Base-by-base conservation (phyloP, 352 stramenopile species). In the Hyaloperonospora brassicae region DNA sequence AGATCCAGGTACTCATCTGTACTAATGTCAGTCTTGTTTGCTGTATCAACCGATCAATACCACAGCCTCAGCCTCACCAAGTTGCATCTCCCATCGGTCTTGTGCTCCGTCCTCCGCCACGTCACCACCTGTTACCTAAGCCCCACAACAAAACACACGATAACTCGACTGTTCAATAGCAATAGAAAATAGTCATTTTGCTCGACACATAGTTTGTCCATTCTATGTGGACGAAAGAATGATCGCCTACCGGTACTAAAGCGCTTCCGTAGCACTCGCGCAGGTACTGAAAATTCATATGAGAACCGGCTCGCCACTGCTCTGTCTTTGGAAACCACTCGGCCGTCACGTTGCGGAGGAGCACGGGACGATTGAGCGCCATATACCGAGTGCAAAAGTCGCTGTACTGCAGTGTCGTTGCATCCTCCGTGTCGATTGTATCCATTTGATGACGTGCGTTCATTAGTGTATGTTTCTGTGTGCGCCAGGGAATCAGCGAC, bases 311-410 rank as follows among this genome's bases (percentile, higher is more conserved):
- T 0, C 60, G 51, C 60, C 68, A 76, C 24, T 69, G 53, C 45
- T 21, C 31, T 14, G 64, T 53, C 41, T 68, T 51, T 8, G 57
- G 40, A 45, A 66, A 62, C 58, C 62, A 76, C 24, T 49, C 56
- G 3, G 44, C 39, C 17, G 73, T 62, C 24, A 89, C 68, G 17
- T 89, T 87, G 14, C 59, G 64, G 47, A 94, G 69, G 34, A 86
- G 62, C 30, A 94, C 77, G 7, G 84, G 84, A 9, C 62, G 63
- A 52, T 92, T 94, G 6, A 46, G 51, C 24, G 64, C 64, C 70
- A 92, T 85, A 61, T 86, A 94, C n/a, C 52, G 66, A 42, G 57
- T 52, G 61, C 81, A 92, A 61, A 94, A 92, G 30, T 57, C 74
- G 13, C 71, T 69, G 50, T 94, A 94, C 46, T 59, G 68, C 40